Evolutionary conservation across 1,284 basidiomycete species (phyloP).

Genomic region (Amylostereum chailletii): DNA sequence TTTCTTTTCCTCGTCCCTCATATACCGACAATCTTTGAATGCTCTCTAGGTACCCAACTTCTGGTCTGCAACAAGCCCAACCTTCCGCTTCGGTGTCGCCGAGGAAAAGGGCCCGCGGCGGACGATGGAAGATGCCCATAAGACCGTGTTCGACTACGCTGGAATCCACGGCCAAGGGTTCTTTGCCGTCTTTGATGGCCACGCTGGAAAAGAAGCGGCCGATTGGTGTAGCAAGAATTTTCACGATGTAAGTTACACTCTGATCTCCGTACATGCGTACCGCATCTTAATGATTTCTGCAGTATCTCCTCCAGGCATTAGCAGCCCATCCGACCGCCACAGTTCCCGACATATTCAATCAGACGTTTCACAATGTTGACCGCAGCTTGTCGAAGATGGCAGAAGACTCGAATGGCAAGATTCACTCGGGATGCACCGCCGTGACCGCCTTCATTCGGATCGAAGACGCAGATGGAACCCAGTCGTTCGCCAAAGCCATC

Average conservation of each 20-base stretch:
- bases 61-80: slow-evolving; percentile 38
- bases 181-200: slow-evolving; percentile 97
- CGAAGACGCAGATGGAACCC: slow-evolving; percentile 69
- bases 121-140: slow-evolving; percentile 97
- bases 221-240: slow-evolving; percentile 99
- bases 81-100: slow-evolving; percentile 80
- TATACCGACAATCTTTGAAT: neutral
- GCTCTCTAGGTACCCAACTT: slow-evolving; percentile 27
- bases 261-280: slow-evolving; percentile 3
- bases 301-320: slow-evolving; percentile 33
- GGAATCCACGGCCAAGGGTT: slow-evolving; percentile 91
- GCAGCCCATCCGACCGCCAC: slow-evolving; percentile 38
- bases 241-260: slow-evolving; percentile 58
- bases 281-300: slow-evolving; percentile 1
- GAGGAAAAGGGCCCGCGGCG: slow-evolving; percentile 89
- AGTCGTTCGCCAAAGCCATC: slow-evolving; percentile 46
- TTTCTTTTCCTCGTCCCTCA: neutral
- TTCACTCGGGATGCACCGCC: slow-evolving; percentile 95
- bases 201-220: slow-evolving; percentile 96
- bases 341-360: slow-evolving; percentile 87
- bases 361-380: slow-evolving; percentile 92
- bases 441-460: slow-evolving; percentile 97
- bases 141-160: slow-evolving; percentile 91
- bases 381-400: slow-evolving; percentile 73
- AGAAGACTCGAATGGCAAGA: slow-evolving; percentile 78